These are phyloP conservation scores for Candida sanyiensis DNA, from an alignment of 805 yeast species.

Conservation along the genomic window DNA sequence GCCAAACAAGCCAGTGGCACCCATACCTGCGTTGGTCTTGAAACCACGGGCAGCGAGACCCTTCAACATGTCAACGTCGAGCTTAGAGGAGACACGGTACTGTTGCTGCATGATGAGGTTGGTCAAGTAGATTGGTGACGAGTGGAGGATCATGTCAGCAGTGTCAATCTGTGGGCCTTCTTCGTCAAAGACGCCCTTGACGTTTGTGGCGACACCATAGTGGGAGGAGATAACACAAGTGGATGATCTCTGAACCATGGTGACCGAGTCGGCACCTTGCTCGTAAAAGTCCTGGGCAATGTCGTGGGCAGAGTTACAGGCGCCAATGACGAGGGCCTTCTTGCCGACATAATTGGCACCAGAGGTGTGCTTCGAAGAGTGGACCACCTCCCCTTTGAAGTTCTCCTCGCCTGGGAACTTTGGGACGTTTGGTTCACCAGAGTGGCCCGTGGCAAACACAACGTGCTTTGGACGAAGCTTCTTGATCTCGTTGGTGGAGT, in stretches of 20 bases:
- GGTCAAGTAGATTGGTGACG: constrained; percentile 31
- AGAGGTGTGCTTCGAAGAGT: constrained; percentile 37
- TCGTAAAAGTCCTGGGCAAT: constrained; percentile 40
- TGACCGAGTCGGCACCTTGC: constrained; percentile 35
- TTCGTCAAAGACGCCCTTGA: constrained; percentile 32
- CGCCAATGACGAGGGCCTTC: constrained; percentile 39
- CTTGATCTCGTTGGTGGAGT: constrained; percentile 24
- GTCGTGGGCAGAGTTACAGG: constrained; percentile 43
- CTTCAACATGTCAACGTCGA: constrained; percentile 30
- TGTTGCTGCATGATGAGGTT: constrained; percentile 34
- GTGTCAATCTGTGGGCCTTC: constrained; percentile 34
- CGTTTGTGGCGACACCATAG: constrained; percentile 28
- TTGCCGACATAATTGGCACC: constrained; percentile 38
- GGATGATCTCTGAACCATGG: constrained; percentile 41
- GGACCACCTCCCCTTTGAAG: constrained; percentile 36
- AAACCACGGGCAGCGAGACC: constrained; percentile 34
- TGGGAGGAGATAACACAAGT: constrained; percentile 38
- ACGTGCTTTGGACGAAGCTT: constrained; percentile 32
- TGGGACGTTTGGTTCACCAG: constrained; percentile 42
- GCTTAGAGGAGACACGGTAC: constrained; percentile 28
- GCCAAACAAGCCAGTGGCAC: constrained; percentile 38
- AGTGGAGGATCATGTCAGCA: constrained; percentile 35
- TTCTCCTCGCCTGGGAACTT: constrained; percentile 32
- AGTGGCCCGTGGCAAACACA: constrained; percentile 41
- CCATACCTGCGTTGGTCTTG: constrained; percentile 37